Evolutionary conservation across 495 filamentous ascomycete species (phyloP).

Genomic region (Aspergillus nidulans): DNA sequence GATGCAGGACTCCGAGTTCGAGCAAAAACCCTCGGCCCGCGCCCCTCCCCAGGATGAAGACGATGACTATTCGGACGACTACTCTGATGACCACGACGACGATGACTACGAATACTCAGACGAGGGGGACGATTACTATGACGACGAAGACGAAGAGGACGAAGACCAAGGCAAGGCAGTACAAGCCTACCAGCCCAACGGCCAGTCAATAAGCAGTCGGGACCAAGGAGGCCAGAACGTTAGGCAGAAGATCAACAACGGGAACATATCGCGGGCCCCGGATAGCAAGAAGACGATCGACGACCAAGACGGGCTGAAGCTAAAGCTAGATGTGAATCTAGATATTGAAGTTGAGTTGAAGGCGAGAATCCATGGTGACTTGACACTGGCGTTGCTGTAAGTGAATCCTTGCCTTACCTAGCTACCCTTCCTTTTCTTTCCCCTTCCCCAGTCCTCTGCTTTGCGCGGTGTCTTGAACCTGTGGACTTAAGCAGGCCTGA

Average conservation of each 20-base stretch:
- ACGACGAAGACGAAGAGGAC: slow-evolving; percentile 22
- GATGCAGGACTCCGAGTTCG: slow-evolving; percentile 35
- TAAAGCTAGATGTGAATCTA: slow-evolving; percentile 80
- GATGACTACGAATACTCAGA: slow-evolving; percentile 44
- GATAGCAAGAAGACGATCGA: slow-evolving; percentile 26
- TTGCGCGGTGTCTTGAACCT: background rate
- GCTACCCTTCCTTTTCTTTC: background rate
- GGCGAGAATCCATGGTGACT: slow-evolving; percentile 84
- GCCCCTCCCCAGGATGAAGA: slow-evolving; percentile 16
- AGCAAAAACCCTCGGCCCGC: slow-evolving; percentile 22
- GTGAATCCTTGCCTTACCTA: slow-evolving; percentile 33
- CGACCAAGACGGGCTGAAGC: slow-evolving; percentile 54
- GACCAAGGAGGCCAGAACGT: background rate
- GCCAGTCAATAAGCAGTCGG: slow-evolving; percentile 17
- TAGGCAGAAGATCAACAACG: slow-evolving; percentile 16
- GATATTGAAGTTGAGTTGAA: slow-evolving; percentile 86
- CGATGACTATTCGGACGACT: slow-evolving; percentile 41
- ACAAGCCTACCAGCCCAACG: slow-evolving; percentile 36
- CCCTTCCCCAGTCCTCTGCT: background rate
- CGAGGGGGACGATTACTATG: slow-evolving; percentile 33
- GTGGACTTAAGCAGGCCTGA: background rate
- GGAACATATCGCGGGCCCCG: slow-evolving; percentile 28
- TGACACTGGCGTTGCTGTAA: slow-evolving; percentile 82
- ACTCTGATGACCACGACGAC: slow-evolving; percentile 44
- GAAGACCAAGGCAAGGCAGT: slow-evolving; percentile 28